Base-by-base conservation (phyloP, 1,139 yeast genomes). In the Kodamaea sp. region DNA sequence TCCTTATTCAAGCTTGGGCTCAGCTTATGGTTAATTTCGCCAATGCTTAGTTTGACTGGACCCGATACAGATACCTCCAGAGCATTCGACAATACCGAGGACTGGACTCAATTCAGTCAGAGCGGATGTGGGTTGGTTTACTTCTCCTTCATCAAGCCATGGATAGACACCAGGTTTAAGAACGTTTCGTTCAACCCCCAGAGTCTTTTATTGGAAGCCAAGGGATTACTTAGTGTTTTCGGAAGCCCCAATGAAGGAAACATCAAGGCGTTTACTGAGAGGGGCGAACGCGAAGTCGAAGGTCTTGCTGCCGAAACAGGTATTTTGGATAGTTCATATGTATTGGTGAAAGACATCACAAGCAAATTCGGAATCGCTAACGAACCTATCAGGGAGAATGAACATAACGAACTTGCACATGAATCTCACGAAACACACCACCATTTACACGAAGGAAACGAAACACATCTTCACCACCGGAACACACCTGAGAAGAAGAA, bases 21-120 rank as follows among this genome's bases (percentile, higher is more conserved):
- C 21, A 66, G 72, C 10, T 43, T 70, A 9, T 80, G 86, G 86
- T 56, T 80, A 28, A 61, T 78, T 8, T 55, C 67, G 13, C 84
- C 85, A 5, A 55, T 70, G 48, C 36, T 61, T 20, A 28, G 42
- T 19, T 24, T 34, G 4, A 15, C 34, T 14, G 26, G 24, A 13
- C 7, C 32, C 3, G 11, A 16, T 8, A 15, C 22, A 7, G 24
- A 26, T 10, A 21, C 24, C 18, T 6, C 34, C 19, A 20, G 24
- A 7, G 15, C 35, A 10, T 32, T 32, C 18, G 50, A 47, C 18
- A 29, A 44, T 24, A 47, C 48, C 16, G 38, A 35, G 6, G 51
- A 48, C 31, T 55, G 59, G 60, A 39, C 36, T 10, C 29, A 28
- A 7, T 55, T 54, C 30, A 39, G 51, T 20, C 29, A 35, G 15